phyloP scores from a whole-genome alignment of 1,284 basidiomycete species.

The Cryptococcus amylolentus region DNA sequence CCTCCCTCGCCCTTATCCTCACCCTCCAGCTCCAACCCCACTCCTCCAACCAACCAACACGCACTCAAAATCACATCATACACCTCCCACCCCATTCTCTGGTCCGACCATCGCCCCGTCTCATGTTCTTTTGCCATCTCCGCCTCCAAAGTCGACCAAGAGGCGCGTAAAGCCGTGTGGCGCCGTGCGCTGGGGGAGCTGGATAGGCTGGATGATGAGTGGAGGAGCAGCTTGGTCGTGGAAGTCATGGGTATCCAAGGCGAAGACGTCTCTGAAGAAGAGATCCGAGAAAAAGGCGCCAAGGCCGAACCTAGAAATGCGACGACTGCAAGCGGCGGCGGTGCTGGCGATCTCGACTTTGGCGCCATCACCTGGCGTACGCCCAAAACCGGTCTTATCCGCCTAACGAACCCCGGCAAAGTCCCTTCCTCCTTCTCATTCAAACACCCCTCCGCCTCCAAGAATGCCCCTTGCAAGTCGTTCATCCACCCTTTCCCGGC shows the following conservation, averaged over 20 bases:
- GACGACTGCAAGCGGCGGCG: no score
- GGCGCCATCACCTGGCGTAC: no score
- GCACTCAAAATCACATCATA: conserved; percentile 26
- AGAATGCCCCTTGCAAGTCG: conserved; percentile 17
- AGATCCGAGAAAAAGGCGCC: not conserved
- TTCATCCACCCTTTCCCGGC: conserved; percentile 39
- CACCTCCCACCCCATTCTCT: conserved; percentile 37
- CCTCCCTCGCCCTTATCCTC: conserved; percentile 9
- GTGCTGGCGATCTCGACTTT: no score
- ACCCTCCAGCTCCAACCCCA: conserved; percentile 44
- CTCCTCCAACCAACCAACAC: conserved; percentile 45
- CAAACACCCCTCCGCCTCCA: no score
- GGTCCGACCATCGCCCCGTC: conserved; percentile 46
- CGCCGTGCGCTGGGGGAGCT: conserved; percentile 46
- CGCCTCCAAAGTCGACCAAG: conserved; percentile 28
- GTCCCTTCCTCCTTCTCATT: no score
- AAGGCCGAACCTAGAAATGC: no score
- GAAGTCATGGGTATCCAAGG: conserved; percentile 18
- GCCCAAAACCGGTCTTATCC: no score
- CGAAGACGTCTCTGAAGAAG: not conserved
- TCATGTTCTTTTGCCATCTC: conserved; percentile 18
- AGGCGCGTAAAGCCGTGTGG: conserved; percentile 41
- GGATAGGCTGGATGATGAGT: conserved; percentile 49
- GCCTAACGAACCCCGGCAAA: no score
- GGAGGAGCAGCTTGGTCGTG: conserved; percentile 53